Percentiles rank a stretch among this genome's conserved stretches.
phyloP scores from a whole-genome alignment of 345 rosid species.

The Populus simonii region DNA sequence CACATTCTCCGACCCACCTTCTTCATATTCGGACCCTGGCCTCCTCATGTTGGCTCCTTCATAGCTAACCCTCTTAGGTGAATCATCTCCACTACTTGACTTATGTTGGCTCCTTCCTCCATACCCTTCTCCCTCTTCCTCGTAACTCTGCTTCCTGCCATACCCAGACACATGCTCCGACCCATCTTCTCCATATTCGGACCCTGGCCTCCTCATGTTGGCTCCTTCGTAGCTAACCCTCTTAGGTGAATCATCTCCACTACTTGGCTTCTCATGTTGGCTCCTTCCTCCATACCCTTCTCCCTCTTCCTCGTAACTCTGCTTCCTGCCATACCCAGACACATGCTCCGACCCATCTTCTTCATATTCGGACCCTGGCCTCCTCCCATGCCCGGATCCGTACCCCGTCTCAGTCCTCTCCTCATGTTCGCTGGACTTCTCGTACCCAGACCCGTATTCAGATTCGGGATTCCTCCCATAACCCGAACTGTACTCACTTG shows the following conservation, averaged over 20 bases:
- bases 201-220: constrained; percentile 12
- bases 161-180: constrained; percentile 8
- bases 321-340: constrained; percentile 20
- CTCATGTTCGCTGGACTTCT: constrained; percentile 12
- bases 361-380: background rate
- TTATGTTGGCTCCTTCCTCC: constrained; percentile 24
- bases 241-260: constrained; percentile 9
- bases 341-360: background rate
- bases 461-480: constrained; percentile 24
- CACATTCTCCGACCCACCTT: background rate
- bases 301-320: constrained; percentile 25
- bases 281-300: constrained; percentile 22
- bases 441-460: constrained; percentile 27
- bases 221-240: constrained; percentile 26
- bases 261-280: constrained; percentile 15
- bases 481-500: constrained; percentile 25
- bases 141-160: constrained; percentile 25
- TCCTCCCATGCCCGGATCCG: constrained; percentile 23
- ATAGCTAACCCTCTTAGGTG: constrained; percentile 18
- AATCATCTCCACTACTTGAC: constrained; percentile 8
- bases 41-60: constrained; percentile 18
- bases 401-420: background rate
- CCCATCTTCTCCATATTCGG: constrained; percentile 2
- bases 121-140: constrained; percentile 22
- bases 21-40: constrained; percentile 15